These are phyloP conservation scores for Aspergillus thermomutatus DNA, from an alignment of 2,329 filamentous ascomycete genomes.

Conservation along the genomic window DNA sequence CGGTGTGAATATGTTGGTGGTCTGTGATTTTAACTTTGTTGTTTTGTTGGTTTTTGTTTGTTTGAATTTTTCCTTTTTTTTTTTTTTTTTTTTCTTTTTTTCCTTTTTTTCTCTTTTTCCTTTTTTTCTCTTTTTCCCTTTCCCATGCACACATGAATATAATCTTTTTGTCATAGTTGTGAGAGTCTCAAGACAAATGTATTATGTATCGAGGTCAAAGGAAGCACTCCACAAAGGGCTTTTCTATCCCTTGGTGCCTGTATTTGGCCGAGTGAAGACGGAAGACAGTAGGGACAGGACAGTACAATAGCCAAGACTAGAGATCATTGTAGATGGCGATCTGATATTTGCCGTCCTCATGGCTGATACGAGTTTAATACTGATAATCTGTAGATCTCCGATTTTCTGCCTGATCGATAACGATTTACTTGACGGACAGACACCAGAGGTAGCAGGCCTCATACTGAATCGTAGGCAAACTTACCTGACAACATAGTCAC, in stretches of 20 bases:
- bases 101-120: too few relatives aligned
- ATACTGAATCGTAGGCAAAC: background rate
- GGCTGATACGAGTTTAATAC: background rate
- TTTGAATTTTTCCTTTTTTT: too few relatives aligned
- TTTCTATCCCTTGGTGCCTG: background rate
- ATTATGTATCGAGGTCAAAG: background rate
- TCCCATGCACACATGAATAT: background rate
- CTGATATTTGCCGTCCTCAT: background rate
- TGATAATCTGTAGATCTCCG: background rate
- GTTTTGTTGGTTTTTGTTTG: too few relatives aligned
- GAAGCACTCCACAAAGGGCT: background rate
- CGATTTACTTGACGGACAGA: background rate
- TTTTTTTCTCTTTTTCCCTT: too few relatives aligned
- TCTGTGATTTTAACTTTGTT: too few relatives aligned
- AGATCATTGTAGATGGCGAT: background rate
- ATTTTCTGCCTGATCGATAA: background rate
- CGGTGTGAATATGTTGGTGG: too few relatives aligned
- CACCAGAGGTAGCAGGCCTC: background rate
- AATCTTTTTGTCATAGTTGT: background rate
- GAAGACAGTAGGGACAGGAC: background rate
- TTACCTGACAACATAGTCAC: background rate
- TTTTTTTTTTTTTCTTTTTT: too few relatives aligned
- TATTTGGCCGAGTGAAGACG: background rate
- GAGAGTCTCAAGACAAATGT: background rate
- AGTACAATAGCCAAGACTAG: background rate